Evolutionary conservation across 495 filamentous ascomycete species (phyloP).

Genomic region (Aspergillus baeticus): DNA sequence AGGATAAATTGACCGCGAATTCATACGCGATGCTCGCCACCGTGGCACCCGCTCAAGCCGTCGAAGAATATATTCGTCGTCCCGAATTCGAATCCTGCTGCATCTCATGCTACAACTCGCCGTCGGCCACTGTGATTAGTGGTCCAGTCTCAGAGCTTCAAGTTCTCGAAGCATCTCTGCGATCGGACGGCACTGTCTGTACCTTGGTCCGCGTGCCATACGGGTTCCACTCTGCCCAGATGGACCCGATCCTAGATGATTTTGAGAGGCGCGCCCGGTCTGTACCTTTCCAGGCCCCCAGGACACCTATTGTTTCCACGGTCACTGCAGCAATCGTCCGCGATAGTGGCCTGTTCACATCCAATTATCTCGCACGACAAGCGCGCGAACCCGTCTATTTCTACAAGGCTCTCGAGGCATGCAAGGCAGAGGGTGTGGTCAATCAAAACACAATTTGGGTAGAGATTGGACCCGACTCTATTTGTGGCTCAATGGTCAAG

Average conservation of each 20-base stretch:
- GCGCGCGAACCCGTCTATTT: conserved; percentile 35
- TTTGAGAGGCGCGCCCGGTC: conserved; percentile 34
- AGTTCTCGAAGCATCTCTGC: neutral
- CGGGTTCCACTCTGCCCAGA: conserved; percentile 52
- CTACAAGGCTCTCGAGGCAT: conserved; percentile 18
- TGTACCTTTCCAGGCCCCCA: conserved; percentile 36
- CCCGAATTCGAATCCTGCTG: conserved; percentile 13
- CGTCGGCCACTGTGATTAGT: conserved; percentile 58
- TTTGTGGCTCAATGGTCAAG: neutral
- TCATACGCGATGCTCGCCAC: conserved; percentile 22
- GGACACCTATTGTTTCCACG: conserved; percentile 33
- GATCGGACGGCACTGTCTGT: conserved; percentile 3
- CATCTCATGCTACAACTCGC: conserved; percentile 63
- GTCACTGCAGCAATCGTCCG: conserved; percentile 21
- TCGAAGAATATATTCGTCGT: neutral
- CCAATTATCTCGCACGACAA: conserved; percentile 28
- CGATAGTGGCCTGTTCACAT: conserved; percentile 21
- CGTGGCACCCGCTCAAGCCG: neutral
- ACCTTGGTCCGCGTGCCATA: conserved; percentile 45
- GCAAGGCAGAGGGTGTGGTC: neutral
- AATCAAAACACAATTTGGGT: neutral
- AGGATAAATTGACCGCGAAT: neutral
- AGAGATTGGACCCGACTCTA: conserved; percentile 6
- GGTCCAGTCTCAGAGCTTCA: conserved; percentile 40
- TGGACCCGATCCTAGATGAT: conserved; percentile 45